Percentiles rank a stretch among this genome's conserved stretches.
phyloP scores from a whole-genome alignment of 192 early-diverging fungal species.

The Obelidium mucronatum region DNA sequence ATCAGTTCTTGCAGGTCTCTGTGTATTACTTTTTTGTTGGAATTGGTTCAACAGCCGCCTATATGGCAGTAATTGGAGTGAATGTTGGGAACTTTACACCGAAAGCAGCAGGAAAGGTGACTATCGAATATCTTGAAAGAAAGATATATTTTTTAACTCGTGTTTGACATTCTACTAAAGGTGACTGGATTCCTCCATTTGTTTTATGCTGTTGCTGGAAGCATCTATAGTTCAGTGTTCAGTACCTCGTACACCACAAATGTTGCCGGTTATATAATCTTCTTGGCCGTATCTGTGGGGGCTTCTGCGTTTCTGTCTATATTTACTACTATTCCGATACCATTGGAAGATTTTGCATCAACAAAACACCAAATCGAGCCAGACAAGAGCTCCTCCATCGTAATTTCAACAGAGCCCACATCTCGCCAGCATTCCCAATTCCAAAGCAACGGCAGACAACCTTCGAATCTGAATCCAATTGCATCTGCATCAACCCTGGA shows the following conservation, averaged over 20 bases:
- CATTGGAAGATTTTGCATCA: too few species aligned
- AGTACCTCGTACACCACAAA: neutral
- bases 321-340: constrained; percentile 6
- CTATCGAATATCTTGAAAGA: too few species aligned
- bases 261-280: constrained; percentile 34
- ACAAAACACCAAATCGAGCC: too few species aligned
- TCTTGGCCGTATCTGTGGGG: constrained; percentile 26
- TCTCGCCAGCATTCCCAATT: too few species aligned
- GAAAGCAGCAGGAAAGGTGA: constrained; percentile 22
- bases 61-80: constrained; percentile 42
- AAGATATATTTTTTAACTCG: too few species aligned
- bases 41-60: constrained; percentile 30
- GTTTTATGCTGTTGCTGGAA: constrained; percentile 46
- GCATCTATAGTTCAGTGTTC: constrained; percentile 38
- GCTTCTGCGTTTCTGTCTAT: constrained; percentile 24
- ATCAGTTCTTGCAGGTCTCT: constrained; percentile 17
- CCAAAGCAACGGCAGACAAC: too few species aligned
- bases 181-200: constrained; percentile 41
- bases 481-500: too few species aligned
- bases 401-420: too few species aligned
- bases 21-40: constrained; percentile 44
- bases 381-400: too few species aligned
- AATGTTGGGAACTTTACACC: constrained; percentile 38
- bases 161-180: too few species aligned
- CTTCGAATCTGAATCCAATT: too few species aligned